Evolutionary conservation across 371 early-diverging fungal species (phyloP).

Genomic region (Apophysomyces variabilis): DNA sequence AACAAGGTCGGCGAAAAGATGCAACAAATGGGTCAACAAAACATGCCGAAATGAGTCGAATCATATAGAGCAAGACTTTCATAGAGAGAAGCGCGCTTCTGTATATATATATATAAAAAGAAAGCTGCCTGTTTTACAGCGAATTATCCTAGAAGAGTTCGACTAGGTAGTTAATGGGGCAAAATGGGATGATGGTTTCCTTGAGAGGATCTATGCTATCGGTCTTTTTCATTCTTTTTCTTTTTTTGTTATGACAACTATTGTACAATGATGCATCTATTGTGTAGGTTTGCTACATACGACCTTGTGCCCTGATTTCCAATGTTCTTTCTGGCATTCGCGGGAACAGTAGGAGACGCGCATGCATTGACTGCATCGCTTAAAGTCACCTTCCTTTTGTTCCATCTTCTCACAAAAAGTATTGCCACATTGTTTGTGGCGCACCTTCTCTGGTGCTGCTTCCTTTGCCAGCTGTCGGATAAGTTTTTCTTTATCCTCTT

Average conservation of each 20-base stretch:
- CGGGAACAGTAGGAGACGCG: constrained; percentile 61
- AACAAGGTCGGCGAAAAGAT: constrained; percentile 75
- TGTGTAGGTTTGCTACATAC: constrained; percentile 35
- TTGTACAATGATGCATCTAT: neutral
- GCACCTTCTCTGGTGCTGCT: constrained; percentile 41
- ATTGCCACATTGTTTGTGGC: constrained; percentile 47
- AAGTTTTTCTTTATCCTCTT: constrained; percentile 45
- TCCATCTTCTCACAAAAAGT: constrained; percentile 55
- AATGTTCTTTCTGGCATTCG: constrained; percentile 66
- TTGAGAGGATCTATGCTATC: too few relatives aligned
- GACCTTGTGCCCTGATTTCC: constrained; percentile 63
- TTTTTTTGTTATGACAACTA: too few relatives aligned
- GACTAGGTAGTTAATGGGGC: neutral
- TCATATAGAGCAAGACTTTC: neutral
- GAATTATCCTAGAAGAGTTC: neutral
- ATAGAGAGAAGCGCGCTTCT: constrained; percentile 5
- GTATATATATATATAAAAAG: neutral
- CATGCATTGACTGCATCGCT: constrained; percentile 64
- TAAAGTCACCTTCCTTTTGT: constrained; percentile 54
- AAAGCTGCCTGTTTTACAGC: neutral
- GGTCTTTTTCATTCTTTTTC: too few relatives aligned
- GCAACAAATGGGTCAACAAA: constrained; percentile 51
- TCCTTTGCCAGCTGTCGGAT: constrained; percentile 51
- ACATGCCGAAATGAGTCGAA: constrained; percentile 1
- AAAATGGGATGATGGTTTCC: too few relatives aligned